Evolutionary conservation across 495 filamentous ascomycete species (phyloP).

Genomic region (Penicillium chermesinum): DNA sequence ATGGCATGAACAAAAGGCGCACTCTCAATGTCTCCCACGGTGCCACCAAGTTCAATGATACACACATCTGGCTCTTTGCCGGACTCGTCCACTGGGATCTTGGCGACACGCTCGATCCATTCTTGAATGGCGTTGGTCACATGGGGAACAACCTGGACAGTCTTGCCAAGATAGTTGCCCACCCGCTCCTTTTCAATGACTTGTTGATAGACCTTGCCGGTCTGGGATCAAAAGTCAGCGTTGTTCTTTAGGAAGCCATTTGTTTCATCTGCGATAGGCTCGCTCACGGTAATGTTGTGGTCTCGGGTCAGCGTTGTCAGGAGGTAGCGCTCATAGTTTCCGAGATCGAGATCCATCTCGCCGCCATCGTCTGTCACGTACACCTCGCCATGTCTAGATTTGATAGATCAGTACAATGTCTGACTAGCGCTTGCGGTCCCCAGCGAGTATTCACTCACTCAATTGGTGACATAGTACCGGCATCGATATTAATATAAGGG

Average conservation of each 20-base stretch:
- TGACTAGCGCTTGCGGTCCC: too few relatives aligned
- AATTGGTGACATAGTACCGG: slow-evolving; percentile 72
- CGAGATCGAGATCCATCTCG: slow-evolving; percentile 87
- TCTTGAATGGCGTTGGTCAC: slow-evolving; percentile 86
- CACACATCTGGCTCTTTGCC: slow-evolving; percentile 83
- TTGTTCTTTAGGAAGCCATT: not conserved
- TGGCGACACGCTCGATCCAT: slow-evolving; percentile 85
- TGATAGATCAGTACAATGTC: too few relatives aligned
- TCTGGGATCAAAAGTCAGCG: slow-evolving; percentile 23
- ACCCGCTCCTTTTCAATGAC: slow-evolving; percentile 75
- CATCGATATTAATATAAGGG: slow-evolving; percentile 58
- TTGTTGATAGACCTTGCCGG: slow-evolving; percentile 87
- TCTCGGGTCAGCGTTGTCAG: slow-evolving; percentile 19
- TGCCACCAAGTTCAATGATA: slow-evolving; percentile 70
- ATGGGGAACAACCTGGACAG: slow-evolving; percentile 92
- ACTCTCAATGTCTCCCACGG: slow-evolving; percentile 87
- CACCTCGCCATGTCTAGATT: slow-evolving; percentile 61
- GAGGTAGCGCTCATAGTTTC: slow-evolving; percentile 74
- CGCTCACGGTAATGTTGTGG: slow-evolving; percentile 22
- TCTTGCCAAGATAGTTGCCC: slow-evolving; percentile 86
- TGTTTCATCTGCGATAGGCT: not conserved
- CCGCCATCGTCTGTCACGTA: slow-evolving; percentile 73
- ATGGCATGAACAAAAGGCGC: slow-evolving; percentile 86
- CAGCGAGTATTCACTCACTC: too few relatives aligned
- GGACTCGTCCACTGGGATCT: slow-evolving; percentile 82